Evolutionary conservation across 305 asterid genomes (phyloP), one percentile per base, ranked within the genome.

Genomic region (Solanum chacoense): DNA sequence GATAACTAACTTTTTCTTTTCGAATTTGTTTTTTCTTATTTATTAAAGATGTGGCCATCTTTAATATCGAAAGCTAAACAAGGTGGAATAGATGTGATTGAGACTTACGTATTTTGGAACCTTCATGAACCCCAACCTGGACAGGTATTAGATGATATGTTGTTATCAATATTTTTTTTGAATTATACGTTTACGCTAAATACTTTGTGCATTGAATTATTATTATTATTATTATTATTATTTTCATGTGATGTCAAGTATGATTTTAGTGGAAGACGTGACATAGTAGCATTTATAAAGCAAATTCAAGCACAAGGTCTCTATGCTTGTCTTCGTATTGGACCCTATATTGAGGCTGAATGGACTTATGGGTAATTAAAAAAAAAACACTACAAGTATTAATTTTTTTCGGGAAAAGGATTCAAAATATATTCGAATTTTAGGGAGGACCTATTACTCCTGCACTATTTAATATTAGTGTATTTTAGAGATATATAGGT

Each of bases 21-120:
- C 5, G 85, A 7, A 11, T 83, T 75, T 72, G 40, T 1, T 32
- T 88, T 26, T 72, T 11, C 75, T 5, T 69, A 69, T 20, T 14
- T 26, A 75, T 8, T 22, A 28, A 16, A 72, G 78, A 97, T 95
- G 98, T 97, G 99, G 99, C 88, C 96, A 26, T 88, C 95, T 78
- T 69, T 97, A 55, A 97, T 97, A 89, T 88, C 93, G n/a, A 93
- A 97, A 90, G 97, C 97, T 55, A 97, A 94, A 91, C 22, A 6
- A 32, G 99, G 98, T 3, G 99, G 98, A 50, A 55, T 97, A 2
- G 94, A 95, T 80, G 95, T 92, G 8, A 96, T 97, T 67, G 97
- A 94, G 37, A 97, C 99, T 7, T 96, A 97, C 31, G 96, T 94
- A 11, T 97, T 97, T 89, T 97, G 98, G 99, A 93, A 96, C 89